Evolutionary conservation across 768 basidiomycete genomes (phyloP), one percentile per base, ranked within the genome.

Genomic region (Panellus pusillus): DNA sequence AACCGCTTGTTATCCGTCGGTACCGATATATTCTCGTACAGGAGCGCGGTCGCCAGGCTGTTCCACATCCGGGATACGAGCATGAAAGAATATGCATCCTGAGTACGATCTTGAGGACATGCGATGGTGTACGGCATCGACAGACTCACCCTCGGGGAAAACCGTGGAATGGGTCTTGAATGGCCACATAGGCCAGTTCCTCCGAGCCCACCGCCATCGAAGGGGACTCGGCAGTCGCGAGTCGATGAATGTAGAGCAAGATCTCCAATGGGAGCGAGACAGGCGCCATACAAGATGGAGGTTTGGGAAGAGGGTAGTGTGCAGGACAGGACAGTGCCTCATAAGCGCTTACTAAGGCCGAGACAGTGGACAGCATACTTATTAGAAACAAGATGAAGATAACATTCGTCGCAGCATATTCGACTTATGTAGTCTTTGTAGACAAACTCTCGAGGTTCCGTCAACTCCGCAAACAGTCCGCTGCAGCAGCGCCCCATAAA

Each of bases 31-130:
- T 54, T 59, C 24, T 59, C 49, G 36, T 43, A 55, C 19, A 55
- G n/a, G 27, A 59, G 18, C 14, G 55, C 58, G 3, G 44, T 42
- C 2, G 53, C 53, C 6, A 51, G 37, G 28, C 13, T 12, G 29
- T 52, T 41, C 53, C 53, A 59, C 24, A 59, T 17, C 35, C 53
- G 32, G 37, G 40, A 54, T 2, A 59, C 58, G 13, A 41, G 58
- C 4, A 36, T 44, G 12, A 59, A 37, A 5, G 45, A 54, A 14
- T 8, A n/a, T 6, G 40, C 44, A 11, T 38, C 19, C 57, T 58
- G 14, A 11, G 14, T 12, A 8, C 15, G 9, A 2, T 12, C 12
- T 19, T 28, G 15, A 17, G 11, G 11, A 36, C 15, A 41, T 18
- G 9, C 15, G 28, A 13, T 3, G 9, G 1, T 18, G 13, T 35